These are phyloP conservation scores for Manihot esculenta DNA, from an alignment of 441 rosid genomes.

Conservation along the genomic window DNA sequence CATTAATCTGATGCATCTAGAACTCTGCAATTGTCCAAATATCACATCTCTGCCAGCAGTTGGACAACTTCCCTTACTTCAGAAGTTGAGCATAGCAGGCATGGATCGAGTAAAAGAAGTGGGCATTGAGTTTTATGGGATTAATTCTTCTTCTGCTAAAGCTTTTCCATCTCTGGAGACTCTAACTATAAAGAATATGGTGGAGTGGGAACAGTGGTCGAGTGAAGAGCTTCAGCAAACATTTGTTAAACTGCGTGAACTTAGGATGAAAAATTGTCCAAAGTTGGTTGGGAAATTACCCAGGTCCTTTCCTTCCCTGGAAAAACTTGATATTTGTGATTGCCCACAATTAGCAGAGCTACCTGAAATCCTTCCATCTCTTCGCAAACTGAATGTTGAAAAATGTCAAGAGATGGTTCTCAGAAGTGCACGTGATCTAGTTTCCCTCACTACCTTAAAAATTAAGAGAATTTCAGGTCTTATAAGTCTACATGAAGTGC, in stretches of 20 bases:
- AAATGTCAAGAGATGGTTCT: background rate
- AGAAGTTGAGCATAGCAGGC: background rate
- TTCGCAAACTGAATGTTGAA: background rate
- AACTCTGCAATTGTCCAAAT: background rate
- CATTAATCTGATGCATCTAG: background rate
- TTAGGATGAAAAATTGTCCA: background rate
- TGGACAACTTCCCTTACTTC: background rate
- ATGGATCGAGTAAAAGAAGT: constrained; percentile 4
- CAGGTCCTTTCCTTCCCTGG: background rate
- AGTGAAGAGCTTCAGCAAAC: background rate
- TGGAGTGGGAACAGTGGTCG: constrained; percentile 1
- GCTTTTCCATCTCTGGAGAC: background rate
- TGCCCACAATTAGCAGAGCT: background rate
- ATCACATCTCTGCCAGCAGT: background rate
- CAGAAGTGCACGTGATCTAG: background rate
- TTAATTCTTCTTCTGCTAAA: background rate
- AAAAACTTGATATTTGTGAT: background rate
- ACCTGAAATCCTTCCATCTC: background rate
- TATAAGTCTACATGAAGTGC: background rate
- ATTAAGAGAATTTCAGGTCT: background rate
- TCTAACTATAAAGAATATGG: background rate
- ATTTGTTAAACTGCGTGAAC: background rate
- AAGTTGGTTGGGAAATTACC: background rate
- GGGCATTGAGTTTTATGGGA: background rate
- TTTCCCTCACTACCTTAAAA: background rate